A percentile compares a stretch with the other conserved stretches of the same genome.
These are phyloP conservation scores for Sinapis alba DNA, from an alignment of 441 rosid genomes.

Conservation along the genomic window DNA sequence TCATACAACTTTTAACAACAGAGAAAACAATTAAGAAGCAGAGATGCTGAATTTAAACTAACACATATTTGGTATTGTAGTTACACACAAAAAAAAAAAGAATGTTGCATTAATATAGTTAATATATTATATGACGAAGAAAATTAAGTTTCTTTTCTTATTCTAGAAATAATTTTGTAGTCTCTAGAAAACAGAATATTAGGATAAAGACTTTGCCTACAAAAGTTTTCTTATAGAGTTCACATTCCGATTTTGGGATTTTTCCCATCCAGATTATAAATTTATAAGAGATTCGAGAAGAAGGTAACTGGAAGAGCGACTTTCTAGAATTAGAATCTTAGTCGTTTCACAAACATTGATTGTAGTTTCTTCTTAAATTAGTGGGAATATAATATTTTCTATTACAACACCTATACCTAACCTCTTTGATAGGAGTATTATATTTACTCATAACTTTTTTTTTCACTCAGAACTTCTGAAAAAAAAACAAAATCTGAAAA, in stretches of 20 bases:
- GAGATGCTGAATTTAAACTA: no score
- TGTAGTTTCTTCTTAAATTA: slow-evolving; percentile 14
- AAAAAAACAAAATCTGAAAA: slow-evolving; percentile 7
- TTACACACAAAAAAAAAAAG: background rate
- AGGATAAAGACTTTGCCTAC: slow-evolving; percentile 3
- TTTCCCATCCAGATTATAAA: background rate
- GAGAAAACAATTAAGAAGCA: no score
- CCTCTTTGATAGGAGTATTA: background rate
- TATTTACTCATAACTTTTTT: background rate
- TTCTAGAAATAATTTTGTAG: slow-evolving; percentile 2
- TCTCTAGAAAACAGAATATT: background rate
- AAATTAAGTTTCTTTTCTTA: background rate
- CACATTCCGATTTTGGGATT: slow-evolving; percentile 3
- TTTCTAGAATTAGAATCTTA: slow-evolving; percentile 28
- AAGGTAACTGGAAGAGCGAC: background rate
- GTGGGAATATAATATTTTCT: background rate
- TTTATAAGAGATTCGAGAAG: slow-evolving; percentile 3
- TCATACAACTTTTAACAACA: background rate
- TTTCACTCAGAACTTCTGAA: background rate
- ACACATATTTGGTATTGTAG: no score
- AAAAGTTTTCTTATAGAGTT: slow-evolving; percentile 6
- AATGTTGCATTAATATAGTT: background rate
- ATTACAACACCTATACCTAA: slow-evolving; percentile 16
- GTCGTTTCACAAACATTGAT: slow-evolving; percentile 6
- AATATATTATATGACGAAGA: background rate